A percentile compares a stretch with the other conserved stretches of the same genome.
Evolutionary conservation across 352 stramenopile genomes (phyloP).

Genomic region (Pythium diclinum): DNA sequence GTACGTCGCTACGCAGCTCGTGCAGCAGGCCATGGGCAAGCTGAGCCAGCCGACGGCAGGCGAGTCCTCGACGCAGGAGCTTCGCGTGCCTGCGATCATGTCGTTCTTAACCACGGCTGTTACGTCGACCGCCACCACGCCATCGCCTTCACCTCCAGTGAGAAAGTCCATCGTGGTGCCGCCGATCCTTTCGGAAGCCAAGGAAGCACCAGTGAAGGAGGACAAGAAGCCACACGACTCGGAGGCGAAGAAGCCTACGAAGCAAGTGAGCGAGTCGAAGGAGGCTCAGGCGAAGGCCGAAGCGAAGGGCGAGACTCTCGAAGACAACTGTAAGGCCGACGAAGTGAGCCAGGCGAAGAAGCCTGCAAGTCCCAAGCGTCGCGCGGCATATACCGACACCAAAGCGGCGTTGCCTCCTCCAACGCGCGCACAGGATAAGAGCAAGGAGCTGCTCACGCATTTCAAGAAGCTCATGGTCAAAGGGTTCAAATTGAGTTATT

Average conservation of each 20-base stretch:
- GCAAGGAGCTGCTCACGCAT: slow-evolving; percentile 55
- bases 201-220: background rate
- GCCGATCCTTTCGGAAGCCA: slow-evolving; percentile 5
- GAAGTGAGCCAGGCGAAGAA: slow-evolving; percentile 7
- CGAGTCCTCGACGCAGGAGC: slow-evolving; percentile 13
- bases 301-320: background rate
- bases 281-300: background rate
- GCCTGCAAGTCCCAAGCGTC: slow-evolving; percentile 5
- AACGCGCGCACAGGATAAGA: slow-evolving; percentile 39
- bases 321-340: slow-evolving; percentile 3
- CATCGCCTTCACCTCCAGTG: background rate
- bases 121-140: background rate
- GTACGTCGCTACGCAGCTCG: slow-evolving; percentile 56
- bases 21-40: slow-evolving; percentile 55
- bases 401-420: background rate
- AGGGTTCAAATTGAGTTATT: slow-evolving; percentile 61
- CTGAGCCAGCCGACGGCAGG: slow-evolving; percentile 4
- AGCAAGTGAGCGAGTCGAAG: background rate
- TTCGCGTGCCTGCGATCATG: slow-evolving; percentile 24
- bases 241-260: background rate
- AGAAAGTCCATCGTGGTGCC: slow-evolving; percentile 2
- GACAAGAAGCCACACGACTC: background rate
- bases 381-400: background rate
- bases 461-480: slow-evolving; percentile 75
- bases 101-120: slow-evolving; percentile 23